Evolutionary conservation across 331 rosid genomes (phyloP).

Genomic region (Quercus tomentella): DNA sequence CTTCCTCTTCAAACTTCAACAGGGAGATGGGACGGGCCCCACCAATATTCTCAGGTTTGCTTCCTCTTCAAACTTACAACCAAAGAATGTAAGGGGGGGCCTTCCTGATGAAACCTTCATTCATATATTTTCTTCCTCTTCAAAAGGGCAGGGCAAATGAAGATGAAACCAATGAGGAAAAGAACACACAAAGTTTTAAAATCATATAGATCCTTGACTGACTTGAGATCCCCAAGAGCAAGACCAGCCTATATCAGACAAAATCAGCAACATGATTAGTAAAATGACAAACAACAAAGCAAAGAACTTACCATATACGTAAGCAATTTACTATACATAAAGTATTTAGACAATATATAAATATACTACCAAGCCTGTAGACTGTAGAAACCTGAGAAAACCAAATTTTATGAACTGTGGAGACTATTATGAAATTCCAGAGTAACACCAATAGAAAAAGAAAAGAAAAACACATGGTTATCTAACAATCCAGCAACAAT

Average conservation of each 20-base stretch:
- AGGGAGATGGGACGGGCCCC: neutral
- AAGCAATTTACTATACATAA: neutral
- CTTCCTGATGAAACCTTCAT: conserved; percentile 36
- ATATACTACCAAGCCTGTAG: neutral
- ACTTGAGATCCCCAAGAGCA: conserved; percentile 95
- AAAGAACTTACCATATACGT: neutral
- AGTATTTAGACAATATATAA: neutral
- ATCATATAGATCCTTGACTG: conserved; percentile 90
- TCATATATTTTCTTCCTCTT: conserved; percentile 94
- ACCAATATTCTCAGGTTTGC: neutral
- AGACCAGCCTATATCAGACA: conserved; percentile 74
- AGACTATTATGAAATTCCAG: neutral
- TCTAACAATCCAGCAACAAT: neutral
- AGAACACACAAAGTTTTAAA: conserved; percentile 84
- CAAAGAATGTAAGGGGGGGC: neutral
- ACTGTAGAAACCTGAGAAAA: neutral
- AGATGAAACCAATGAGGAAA: conserved; percentile 80
- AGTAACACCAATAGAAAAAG: neutral
- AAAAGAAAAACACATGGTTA: neutral
- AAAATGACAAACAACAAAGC: neutral
- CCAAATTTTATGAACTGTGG: neutral
- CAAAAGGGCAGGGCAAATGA: conserved; percentile 68
- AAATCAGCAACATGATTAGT: conserved; percentile 18
- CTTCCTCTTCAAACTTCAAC: neutral
- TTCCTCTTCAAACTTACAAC: neutral